Evolutionary conservation across 129 eudicot species (phyloP).

Genomic region (Escallonia rubra): DNA sequence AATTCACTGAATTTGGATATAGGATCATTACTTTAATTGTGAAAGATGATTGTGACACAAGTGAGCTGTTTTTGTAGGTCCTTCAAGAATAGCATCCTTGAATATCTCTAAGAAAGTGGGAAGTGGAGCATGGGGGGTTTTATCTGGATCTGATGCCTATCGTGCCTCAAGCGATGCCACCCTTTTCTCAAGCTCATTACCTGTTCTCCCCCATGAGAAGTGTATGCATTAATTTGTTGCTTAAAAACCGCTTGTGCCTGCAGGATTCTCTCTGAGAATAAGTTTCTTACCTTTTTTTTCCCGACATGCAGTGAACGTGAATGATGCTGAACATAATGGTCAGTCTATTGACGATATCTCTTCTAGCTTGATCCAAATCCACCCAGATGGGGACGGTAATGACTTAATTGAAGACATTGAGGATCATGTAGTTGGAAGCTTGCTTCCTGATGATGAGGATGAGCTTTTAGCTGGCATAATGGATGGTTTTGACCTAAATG

Average conservation of each 20-base stretch:
- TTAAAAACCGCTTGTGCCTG: background rate
- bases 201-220: slow-evolving; percentile 77
- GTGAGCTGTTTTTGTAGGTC: slow-evolving; percentile 26
- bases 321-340: slow-evolving; percentile 23
- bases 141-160: slow-evolving; percentile 37
- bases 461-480: slow-evolving; percentile 78
- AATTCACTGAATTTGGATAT: background rate
- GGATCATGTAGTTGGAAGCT: slow-evolving; percentile 32
- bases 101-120: slow-evolving; percentile 43
- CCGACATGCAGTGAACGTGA: slow-evolving; percentile 39
- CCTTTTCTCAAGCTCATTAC: slow-evolving; percentile 81
- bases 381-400: slow-evolving; percentile 20
- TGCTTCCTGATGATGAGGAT: slow-evolving; percentile 85
- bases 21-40: background rate
- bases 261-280: background rate
- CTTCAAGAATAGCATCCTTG: slow-evolving; percentile 26
- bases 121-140: slow-evolving; percentile 27
- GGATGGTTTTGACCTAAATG: slow-evolving; percentile 50
- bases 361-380: slow-evolving; percentile 20
- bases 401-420: slow-evolving; percentile 41
- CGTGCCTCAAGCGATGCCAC: slow-evolving; percentile 51
- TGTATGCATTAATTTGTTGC: slow-evolving; percentile 28
- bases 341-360: slow-evolving; percentile 35
- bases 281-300: slow-evolving; percentile 15
- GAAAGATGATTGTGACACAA: background rate